phyloP scores from a whole-genome alignment of 2,329 filamentous ascomycete genomes.

The Chrysoporthe deuterocubensis region DNA sequence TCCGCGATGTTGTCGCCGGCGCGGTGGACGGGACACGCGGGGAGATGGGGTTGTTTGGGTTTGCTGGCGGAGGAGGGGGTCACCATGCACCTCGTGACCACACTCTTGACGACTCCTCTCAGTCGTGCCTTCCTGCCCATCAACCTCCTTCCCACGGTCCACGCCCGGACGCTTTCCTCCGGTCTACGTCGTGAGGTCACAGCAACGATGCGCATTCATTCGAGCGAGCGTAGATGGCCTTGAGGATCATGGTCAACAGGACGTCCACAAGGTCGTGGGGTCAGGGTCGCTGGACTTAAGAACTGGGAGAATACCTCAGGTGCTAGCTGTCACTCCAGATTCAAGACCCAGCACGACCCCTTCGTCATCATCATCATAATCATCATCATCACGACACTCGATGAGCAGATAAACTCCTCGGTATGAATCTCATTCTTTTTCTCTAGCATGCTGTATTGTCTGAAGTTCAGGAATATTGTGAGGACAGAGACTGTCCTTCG shows the following conservation, averaged over 20 bases:
- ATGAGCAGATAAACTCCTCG: not conserved
- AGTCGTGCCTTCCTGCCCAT: slow-evolving; percentile 13
- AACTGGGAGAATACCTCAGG: not conserved
- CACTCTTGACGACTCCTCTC: slow-evolving; percentile 3
- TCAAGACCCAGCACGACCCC: not conserved
- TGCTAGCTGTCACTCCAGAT: not conserved
- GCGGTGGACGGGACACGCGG: not conserved
- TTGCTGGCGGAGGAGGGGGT: not conserved
- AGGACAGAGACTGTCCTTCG: not conserved
- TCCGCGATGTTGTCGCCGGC: not conserved
- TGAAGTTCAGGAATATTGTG: not conserved
- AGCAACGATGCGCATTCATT: not conserved
- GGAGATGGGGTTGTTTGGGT: not conserved
- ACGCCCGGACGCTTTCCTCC: not conserved
- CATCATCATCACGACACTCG: not conserved
- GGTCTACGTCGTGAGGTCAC: not conserved
- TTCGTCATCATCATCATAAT: not conserved
- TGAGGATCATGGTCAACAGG: not conserved
- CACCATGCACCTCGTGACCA: not conserved
- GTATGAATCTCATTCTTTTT: not conserved
- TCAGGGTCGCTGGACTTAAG: not conserved
- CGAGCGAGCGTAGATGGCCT: not conserved
- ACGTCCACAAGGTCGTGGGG: not conserved
- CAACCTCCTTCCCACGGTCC: not conserved
- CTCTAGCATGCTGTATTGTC: not conserved